Evolutionary conservation across 495 filamentous ascomycete species (phyloP).

Genomic region (Penicillium herquei): DNA sequence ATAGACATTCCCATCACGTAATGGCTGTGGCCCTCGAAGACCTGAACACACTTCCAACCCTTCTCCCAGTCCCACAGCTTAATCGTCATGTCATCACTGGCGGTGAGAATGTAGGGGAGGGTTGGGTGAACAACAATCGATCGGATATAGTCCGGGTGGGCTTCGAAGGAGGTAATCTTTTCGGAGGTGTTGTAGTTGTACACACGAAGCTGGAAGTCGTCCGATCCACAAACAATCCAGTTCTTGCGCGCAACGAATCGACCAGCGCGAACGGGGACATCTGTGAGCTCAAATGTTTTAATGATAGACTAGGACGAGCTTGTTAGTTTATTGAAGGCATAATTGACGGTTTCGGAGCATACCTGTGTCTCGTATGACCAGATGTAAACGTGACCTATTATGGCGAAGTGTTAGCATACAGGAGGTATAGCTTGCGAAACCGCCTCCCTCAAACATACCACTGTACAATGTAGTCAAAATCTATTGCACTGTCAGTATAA

Average conservation of each 20-base stretch:
- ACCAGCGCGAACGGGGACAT: conserved; percentile 96
- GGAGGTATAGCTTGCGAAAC: conserved; percentile 1
- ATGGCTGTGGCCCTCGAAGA: conserved; percentile 97
- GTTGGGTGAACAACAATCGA: conserved; percentile 97
- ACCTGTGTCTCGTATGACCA: conserved; percentile 98
- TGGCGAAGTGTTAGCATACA: conserved; percentile 22
- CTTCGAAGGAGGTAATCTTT: conserved; percentile 97
- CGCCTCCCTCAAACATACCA: conserved; percentile 52
- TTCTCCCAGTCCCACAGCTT: conserved; percentile 99
- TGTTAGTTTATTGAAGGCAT: conserved; percentile 6
- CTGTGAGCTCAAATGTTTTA: conserved; percentile 98
- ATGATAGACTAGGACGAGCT: conserved; percentile 66
- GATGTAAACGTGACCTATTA: conserved; percentile 90
- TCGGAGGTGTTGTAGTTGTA: conserved; percentile 99
- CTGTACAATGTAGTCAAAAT: conserved; percentile 95
- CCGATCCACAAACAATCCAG: conserved; percentile 97
- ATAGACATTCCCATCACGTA: conserved; percentile 99
- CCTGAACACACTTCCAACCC: conserved; percentile 95
- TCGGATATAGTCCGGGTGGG: conserved; percentile 97
- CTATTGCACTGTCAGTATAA: conserved; percentile 32
- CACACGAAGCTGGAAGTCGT: conserved; percentile 95
- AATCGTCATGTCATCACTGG: conserved; percentile 99
- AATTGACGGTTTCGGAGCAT: conserved; percentile 10
- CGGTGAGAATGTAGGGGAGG: conserved; percentile 93
- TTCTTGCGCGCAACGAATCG: conserved; percentile 98